Percentiles rank a stretch among this genome's conserved stretches.
These are phyloP conservation scores for Macrophomina pseudophaseolina DNA, from an alignment of 2,329 filamentous ascomycete genomes.

Conservation along the genomic window DNA sequence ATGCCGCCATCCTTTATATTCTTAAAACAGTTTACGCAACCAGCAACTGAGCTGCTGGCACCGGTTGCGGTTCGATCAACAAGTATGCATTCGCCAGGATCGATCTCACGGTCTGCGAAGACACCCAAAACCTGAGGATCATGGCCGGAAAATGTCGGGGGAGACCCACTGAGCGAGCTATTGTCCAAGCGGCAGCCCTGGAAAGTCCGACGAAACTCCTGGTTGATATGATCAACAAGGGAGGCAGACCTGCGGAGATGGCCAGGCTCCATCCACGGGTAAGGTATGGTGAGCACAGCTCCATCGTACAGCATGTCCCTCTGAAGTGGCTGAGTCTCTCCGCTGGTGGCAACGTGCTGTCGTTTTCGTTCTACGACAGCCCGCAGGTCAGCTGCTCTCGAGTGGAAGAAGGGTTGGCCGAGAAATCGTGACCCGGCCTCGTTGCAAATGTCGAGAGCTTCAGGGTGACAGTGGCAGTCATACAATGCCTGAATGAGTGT, in stretches of 20 bases:
- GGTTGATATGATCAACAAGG: slow-evolving; percentile 25
- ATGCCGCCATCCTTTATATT: slow-evolving; percentile 28
- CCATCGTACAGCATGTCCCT: slow-evolving; percentile 30
- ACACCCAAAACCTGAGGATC: slow-evolving; percentile 10
- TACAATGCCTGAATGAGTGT: slow-evolving; percentile 33
- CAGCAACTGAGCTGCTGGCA: slow-evolving; percentile 31
- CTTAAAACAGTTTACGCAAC: slow-evolving; percentile 35
- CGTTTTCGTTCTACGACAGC: slow-evolving; percentile 28
- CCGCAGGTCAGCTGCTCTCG: slow-evolving; percentile 22
- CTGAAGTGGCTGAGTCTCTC: not conserved
- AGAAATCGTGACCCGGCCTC: slow-evolving; percentile 2
- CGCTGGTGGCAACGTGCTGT: slow-evolving; percentile 20
- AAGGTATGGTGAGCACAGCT: slow-evolving; percentile 30
- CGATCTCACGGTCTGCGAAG: slow-evolving; percentile 16
- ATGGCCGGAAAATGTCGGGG: not conserved
- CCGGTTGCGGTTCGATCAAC: slow-evolving; percentile 28
- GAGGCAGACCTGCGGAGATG: slow-evolving; percentile 23
- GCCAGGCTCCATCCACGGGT: slow-evolving; percentile 29
- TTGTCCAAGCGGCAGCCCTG: not conserved
- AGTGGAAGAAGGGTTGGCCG: not conserved
- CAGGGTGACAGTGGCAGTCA: slow-evolving; percentile 34
- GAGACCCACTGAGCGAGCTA: not conserved
- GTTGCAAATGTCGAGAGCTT: slow-evolving; percentile 29
- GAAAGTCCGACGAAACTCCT: not conserved
- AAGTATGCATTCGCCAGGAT: slow-evolving; percentile 31